Percentiles rank a stretch among this genome's conserved stretches.
Evolutionary conservation across 2,329 filamentous ascomycete genomes (phyloP).

Genomic region (Aspergillus sp.): DNA sequence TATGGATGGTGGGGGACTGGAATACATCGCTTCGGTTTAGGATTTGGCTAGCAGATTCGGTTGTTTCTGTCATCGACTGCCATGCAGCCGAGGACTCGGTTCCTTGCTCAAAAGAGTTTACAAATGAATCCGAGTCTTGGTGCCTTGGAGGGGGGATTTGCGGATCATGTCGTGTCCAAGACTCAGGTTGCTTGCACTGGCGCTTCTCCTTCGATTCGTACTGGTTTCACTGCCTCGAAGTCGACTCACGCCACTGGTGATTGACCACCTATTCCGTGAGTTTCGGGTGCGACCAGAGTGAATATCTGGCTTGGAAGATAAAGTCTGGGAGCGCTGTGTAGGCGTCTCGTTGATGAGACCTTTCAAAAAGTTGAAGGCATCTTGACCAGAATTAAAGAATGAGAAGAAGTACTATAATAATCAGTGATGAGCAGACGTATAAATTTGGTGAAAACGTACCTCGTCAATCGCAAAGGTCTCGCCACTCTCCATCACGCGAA

Average conservation of each 20-base stretch:
- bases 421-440: slow-evolving; percentile 8
- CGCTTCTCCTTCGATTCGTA: slow-evolving; percentile 48
- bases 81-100: slow-evolving; percentile 67
- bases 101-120: slow-evolving; percentile 68
- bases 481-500: slow-evolving; percentile 86
- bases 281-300: slow-evolving; percentile 9
- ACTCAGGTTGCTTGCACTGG: slow-evolving; percentile 55
- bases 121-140: slow-evolving; percentile 67
- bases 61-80: slow-evolving; percentile 67
- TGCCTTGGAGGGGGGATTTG: slow-evolving; percentile 49
- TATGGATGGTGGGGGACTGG: slow-evolving; percentile 64
- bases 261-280: slow-evolving; percentile 16
- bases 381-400: slow-evolving; percentile 81
- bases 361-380: slow-evolving; percentile 74
- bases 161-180: slow-evolving; percentile 47
- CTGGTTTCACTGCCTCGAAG: slow-evolving; percentile 6
- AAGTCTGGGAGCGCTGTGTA: slow-evolving; percentile 34
- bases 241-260: slow-evolving; percentile 12
- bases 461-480: slow-evolving; percentile 95
- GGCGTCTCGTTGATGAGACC: slow-evolving; percentile 65
- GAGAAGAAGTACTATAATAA: slow-evolving; percentile 82
- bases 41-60: slow-evolving; percentile 84
- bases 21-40: slow-evolving; percentile 84
- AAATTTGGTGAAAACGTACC: slow-evolving; percentile 41
- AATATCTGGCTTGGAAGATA: slow-evolving; percentile 13